Percentiles rank a stretch among this genome's conserved stretches.
phyloP scores from a whole-genome alignment of 306 rosid genomes.

The Ceratonia siliqua region DNA sequence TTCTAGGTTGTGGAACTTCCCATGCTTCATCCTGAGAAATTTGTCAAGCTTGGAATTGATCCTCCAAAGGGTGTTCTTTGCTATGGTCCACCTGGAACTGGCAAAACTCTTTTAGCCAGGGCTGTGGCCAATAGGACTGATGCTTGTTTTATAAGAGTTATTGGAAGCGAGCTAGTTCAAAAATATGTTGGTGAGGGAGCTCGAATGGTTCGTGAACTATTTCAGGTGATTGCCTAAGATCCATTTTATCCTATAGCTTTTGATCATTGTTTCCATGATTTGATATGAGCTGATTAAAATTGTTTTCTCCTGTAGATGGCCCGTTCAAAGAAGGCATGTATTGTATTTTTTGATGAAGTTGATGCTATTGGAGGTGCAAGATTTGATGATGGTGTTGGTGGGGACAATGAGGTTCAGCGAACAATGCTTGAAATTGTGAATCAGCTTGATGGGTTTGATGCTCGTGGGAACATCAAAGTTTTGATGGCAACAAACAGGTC shows the following conservation, averaged over 20 bases:
- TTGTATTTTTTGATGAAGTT: conserved; percentile 83
- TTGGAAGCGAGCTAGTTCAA: conserved; percentile 92
- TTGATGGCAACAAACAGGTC: conserved; percentile 91
- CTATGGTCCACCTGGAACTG: conserved; percentile 94
- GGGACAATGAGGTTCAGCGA: conserved; percentile 87
- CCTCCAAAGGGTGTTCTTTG: conserved; percentile 96
- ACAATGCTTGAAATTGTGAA: conserved; percentile 91
- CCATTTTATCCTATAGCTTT: background rate
- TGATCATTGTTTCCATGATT: background rate
- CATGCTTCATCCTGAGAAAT: conserved; percentile 89
- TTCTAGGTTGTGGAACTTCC: conserved; percentile 86
- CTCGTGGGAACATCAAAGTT: conserved; percentile 86
- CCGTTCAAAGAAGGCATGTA: conserved; percentile 84
- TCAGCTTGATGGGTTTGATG: conserved; percentile 90
- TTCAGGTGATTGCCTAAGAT: conserved; percentile 59
- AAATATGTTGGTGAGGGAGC: conserved; percentile 97
- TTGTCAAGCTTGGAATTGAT: conserved; percentile 87
- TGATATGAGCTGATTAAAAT: conserved; percentile 17
- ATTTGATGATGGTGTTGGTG: conserved; percentile 91
- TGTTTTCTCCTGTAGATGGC: conserved; percentile 62
- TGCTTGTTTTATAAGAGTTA: conserved; percentile 88
- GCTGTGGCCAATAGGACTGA: conserved; percentile 93
- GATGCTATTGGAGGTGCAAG: conserved; percentile 94
- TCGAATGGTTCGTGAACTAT: conserved; percentile 87
- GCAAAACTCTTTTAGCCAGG: conserved; percentile 85